Base-by-base conservation (phyloP, 495 filamentous ascomycete genomes). In the Sphaerosporella brunnea region DNA sequence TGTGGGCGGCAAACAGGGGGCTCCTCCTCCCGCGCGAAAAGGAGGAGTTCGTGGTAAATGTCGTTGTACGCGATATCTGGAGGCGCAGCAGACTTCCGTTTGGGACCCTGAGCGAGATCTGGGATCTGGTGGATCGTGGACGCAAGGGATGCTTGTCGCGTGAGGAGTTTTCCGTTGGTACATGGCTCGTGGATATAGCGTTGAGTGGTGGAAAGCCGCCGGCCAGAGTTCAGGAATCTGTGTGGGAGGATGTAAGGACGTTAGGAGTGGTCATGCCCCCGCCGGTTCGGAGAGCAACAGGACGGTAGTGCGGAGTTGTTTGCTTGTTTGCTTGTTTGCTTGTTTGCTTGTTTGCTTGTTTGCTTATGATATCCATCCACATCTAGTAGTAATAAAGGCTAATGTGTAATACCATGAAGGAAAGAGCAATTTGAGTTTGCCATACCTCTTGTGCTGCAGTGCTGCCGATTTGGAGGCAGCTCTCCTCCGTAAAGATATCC, bases 1-100 rank as follows among this genome's bases (percentile, higher is more conserved):
- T 97, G 2, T 97, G 86, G 85, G 90, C 92, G 20, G 86, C 84
- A 15, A 96, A 97, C 56, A 75, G 75, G 49, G 88, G 86, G 0
- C 47, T 87, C n/a, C 63, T 72, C 37, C 26, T 58, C 46, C 30
- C 8, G 36, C 42, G 21, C 51, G 49, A 50, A 26, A 30, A 46
- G 10, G 15, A 25, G 4, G 75, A 80, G 4, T 67, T 71, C 53
- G 79, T 96, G 7, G 68, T 77, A n/a, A 82, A 81, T 52, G 62
- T 93, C 0, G 75, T 94, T 26, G 84, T 79, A 5, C 69, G 80
- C 23, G 92, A 96, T 51, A 79, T 97, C 32, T 97, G 85, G 86
- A 64, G 64, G 3, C 73, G 90, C 36, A 85, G 80, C 47, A 67
- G 82, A 26, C 66, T 96, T 44, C 73, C 79, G 0, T 51, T 59